Evolutionary conservation across 257 asterid genomes (phyloP).

Genomic region (Phtheirospermum japonicum): DNA sequence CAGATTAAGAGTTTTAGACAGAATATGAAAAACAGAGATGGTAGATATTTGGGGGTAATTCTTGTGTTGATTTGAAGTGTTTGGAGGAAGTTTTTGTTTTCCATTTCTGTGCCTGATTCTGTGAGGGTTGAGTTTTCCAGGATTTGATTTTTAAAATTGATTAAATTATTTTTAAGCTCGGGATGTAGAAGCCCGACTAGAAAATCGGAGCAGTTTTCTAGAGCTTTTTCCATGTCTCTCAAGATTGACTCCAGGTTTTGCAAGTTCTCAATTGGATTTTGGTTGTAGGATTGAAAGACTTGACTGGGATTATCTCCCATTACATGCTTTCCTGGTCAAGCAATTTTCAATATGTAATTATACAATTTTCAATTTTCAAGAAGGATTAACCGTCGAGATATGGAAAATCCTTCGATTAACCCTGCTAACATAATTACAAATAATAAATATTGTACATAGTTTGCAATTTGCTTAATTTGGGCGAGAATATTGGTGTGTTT

Average conservation of each 20-base stretch:
- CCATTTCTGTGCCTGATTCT: constrained; percentile 34
- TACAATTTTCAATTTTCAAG: too few relatives aligned
- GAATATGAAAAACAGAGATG: constrained; percentile 67
- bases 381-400: too few relatives aligned
- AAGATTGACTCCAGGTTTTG: constrained; percentile 55
- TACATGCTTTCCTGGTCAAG: constrained; percentile 47
- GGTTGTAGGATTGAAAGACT: constrained; percentile 41
- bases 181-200: constrained; percentile 33
- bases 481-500: too few relatives aligned
- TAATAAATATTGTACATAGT: too few relatives aligned
- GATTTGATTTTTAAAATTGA: constrained; percentile 33
- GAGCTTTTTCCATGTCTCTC: constrained; percentile 71
- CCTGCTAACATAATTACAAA: too few relatives aligned
- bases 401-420: too few relatives aligned
- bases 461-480: too few relatives aligned
- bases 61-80: constrained; percentile 39
- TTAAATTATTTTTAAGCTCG: constrained; percentile 37
- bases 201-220: constrained; percentile 38
- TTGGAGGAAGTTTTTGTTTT: constrained; percentile 37
- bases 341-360: too few relatives aligned
- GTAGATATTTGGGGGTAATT: constrained; percentile 35
- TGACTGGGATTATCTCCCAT: constrained; percentile 65
- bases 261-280: constrained; percentile 49
- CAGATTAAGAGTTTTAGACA: constrained; percentile 54
- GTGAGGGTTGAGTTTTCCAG: constrained; percentile 47